phyloP scores from a whole-genome alignment of 176 grass and related monocot species.

The Carex myosuroides region DNA sequence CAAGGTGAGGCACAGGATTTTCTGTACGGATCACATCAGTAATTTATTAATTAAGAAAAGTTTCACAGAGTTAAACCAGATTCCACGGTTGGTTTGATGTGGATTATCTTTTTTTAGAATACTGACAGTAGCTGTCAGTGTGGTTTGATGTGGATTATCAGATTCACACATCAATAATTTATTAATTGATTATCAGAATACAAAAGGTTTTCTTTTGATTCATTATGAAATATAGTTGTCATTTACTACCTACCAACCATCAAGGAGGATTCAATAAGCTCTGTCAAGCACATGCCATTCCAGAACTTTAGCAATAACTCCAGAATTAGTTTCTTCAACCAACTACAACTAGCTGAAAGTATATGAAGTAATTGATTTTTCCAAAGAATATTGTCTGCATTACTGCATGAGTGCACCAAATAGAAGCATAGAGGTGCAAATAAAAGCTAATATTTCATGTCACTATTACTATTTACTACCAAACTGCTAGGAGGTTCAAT shows the following conservation, averaged over 20 bases:
- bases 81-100: neutral
- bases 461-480: neutral
- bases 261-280: neutral
- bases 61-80: neutral
- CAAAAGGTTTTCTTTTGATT: neutral
- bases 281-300: neutral
- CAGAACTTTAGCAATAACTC: neutral
- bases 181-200: neutral
- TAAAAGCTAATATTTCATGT: neutral
- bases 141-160: neutral
- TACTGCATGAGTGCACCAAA: neutral
- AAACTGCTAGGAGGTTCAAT: neutral
- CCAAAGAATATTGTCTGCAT: neutral
- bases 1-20: neutral
- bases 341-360: neutral
- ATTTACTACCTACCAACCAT: neutral
- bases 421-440: neutral
- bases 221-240: neutral
- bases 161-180: neutral
- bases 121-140: no score
- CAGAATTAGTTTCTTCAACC: slow-evolving; percentile 14
- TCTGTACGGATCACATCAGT: neutral
- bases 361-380: neutral
- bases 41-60: neutral
- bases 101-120: neutral